These are phyloP conservation scores for Penicillium sp. DNA, from an alignment of 2,329 filamentous ascomycete genomes.

Conservation along the genomic window DNA sequence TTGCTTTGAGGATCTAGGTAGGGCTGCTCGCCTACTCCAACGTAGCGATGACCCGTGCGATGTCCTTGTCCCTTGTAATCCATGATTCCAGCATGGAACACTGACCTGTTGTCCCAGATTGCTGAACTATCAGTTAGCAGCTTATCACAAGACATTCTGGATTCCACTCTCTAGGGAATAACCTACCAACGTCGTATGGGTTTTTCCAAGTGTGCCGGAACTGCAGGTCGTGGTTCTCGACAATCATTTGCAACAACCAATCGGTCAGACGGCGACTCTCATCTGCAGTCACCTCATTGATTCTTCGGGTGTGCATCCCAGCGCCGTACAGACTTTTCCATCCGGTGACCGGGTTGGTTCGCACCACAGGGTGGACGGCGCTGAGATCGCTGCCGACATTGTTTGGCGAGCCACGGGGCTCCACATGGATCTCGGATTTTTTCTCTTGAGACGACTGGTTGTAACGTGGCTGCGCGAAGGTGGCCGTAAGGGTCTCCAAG, in stretches of 20 bases:
- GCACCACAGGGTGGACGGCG: slow-evolving; percentile 42
- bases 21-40: slow-evolving; percentile 54
- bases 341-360: slow-evolving; percentile 52
- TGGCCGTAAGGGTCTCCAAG: slow-evolving; percentile 59
- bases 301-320: slow-evolving; percentile 23
- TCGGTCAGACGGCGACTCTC: slow-evolving; percentile 28
- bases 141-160: too few species aligned
- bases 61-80: slow-evolving; percentile 51
- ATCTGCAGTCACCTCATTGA: slow-evolving; percentile 28
- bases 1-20: slow-evolving; percentile 49
- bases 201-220: slow-evolving; percentile 33
- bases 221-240: slow-evolving; percentile 38
- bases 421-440: not conserved
- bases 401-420: slow-evolving; percentile 49
- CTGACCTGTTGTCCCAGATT: slow-evolving; percentile 58
- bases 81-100: slow-evolving; percentile 54
- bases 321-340: slow-evolving; percentile 33
- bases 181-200: slow-evolving; percentile 39
- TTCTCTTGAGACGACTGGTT: not conserved
- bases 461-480: slow-evolving; percentile 24
- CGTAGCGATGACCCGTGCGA: slow-evolving; percentile 49
- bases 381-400: slow-evolving; percentile 54
- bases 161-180: too few species aligned
- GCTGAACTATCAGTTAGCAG: too few species aligned
- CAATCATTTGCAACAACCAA: slow-evolving; percentile 33